Evolutionary conservation across 257 asterid genomes (phyloP).

Genomic region (Lycium ferocissimum): DNA sequence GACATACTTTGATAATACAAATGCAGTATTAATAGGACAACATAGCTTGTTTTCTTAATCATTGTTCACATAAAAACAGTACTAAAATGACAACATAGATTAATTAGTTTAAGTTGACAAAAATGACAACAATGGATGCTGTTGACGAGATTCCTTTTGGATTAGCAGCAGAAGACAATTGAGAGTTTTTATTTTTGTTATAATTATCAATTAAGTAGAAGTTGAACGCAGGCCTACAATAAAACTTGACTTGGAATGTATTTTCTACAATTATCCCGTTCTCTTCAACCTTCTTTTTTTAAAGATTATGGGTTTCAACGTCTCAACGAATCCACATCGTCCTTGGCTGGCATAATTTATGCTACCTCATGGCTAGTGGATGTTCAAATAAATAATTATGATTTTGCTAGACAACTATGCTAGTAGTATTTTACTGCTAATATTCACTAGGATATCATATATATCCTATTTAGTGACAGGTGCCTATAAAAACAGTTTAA

Average conservation of each 20-base stretch:
- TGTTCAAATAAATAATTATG: neutral
- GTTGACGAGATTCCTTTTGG: neutral
- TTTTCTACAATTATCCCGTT: neutral
- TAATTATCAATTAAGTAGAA: neutral
- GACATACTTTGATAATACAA: constrained; percentile 18
- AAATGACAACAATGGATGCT: neutral
- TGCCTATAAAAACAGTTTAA: neutral
- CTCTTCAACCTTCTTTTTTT: neutral
- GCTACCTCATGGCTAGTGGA: constrained; percentile 26
- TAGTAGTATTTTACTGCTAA: neutral
- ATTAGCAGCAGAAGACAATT: constrained; percentile 2
- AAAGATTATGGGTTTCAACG: neutral
- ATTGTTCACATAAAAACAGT: neutral
- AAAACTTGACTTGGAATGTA: neutral
- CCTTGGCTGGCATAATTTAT: neutral
- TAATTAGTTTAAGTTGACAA: neutral
- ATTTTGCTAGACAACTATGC: neutral
- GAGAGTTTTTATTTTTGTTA: neutral
- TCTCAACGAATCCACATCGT: constrained; percentile 19
- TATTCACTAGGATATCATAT: constrained; percentile 1
- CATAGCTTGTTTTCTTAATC: neutral
- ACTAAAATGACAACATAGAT: neutral
- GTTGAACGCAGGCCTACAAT: constrained; percentile 14
- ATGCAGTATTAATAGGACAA: neutral
- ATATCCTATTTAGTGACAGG: neutral